phyloP scores from a whole-genome alignment of 805 yeast genomes.

The Candida jianshihensis region DNA sequence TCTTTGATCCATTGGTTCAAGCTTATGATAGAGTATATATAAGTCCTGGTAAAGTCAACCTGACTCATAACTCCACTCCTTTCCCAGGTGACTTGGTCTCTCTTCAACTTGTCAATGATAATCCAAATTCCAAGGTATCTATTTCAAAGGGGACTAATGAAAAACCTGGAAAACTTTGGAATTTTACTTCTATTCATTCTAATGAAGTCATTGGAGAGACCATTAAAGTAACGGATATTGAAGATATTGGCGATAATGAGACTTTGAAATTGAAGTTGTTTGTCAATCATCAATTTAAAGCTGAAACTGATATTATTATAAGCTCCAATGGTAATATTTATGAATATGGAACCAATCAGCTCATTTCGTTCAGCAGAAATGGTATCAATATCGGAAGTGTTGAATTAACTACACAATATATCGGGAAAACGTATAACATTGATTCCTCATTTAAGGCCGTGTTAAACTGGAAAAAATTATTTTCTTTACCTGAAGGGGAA shows the following conservation, averaged over 20 bases:
- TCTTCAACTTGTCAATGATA: slow-evolving; percentile 46
- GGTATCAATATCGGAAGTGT: slow-evolving; percentile 36
- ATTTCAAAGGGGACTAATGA: slow-evolving; percentile 71
- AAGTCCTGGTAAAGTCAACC: slow-evolving; percentile 43
- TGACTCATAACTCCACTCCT: slow-evolving; percentile 21
- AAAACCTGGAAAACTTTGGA: slow-evolving; percentile 46
- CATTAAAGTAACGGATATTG: slow-evolving; percentile 55
- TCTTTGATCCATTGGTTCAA: slow-evolving; percentile 56
- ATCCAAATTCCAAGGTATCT: slow-evolving; percentile 42
- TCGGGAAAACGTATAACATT: slow-evolving; percentile 60
- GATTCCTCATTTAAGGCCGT: slow-evolving; percentile 49
- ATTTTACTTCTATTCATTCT: slow-evolving; percentile 63
- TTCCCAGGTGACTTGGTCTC: slow-evolving; percentile 24
- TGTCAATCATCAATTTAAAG: slow-evolving; percentile 56
- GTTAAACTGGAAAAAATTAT: slow-evolving; percentile 42
- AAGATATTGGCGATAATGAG: slow-evolving; percentile 43
- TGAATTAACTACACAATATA: slow-evolving; percentile 55
- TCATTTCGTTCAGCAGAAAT: slow-evolving; percentile 34
- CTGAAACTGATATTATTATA: slow-evolving; percentile 47
- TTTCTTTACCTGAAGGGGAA: slow-evolving; percentile 31
- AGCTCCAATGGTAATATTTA: slow-evolving; percentile 40
- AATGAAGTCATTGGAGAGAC: slow-evolving; percentile 70
- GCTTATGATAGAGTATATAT: slow-evolving; percentile 56
- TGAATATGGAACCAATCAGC: slow-evolving; percentile 41
- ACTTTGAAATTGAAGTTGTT: slow-evolving; percentile 48